These are phyloP conservation scores for Ophiostoma perfectum DNA, from an alignment of 2,329 filamentous ascomycete genomes.

Conservation along the genomic window DNA sequence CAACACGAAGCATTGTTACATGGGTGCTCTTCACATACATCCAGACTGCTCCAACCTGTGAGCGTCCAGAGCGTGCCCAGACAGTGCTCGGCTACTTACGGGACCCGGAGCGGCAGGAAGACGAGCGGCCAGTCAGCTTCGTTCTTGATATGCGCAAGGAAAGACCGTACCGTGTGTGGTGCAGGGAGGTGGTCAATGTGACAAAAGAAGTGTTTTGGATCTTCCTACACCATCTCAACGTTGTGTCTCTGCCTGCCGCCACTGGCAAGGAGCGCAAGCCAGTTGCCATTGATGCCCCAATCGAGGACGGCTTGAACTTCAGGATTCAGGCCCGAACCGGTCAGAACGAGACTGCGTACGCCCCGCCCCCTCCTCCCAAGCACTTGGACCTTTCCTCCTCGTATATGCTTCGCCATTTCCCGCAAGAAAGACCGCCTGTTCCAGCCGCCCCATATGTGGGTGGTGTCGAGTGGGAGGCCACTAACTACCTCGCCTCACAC, in stretches of 20 bases:
- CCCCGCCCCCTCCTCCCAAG: constrained; percentile 34
- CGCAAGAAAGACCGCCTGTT: constrained; percentile 78
- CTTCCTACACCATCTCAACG: constrained; percentile 89
- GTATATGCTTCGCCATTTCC: constrained; percentile 70
- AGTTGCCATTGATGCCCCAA: not conserved
- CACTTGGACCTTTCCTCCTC: constrained; percentile 41
- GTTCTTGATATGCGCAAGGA: constrained; percentile 83
- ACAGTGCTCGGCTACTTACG: constrained; percentile 74
- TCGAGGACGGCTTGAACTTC: constrained; percentile 9
- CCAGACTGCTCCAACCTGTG: constrained; percentile 55
- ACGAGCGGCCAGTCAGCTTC: constrained; percentile 72
- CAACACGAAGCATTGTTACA: constrained; percentile 82
- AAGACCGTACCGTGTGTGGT: constrained; percentile 88
- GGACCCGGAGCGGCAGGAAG: constrained; percentile 71
- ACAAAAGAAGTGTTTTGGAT: constrained; percentile 99
- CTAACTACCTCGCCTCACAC: constrained; percentile 89
- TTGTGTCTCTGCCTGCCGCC: constrained; percentile 58
- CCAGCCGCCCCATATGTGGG: constrained; percentile 94
- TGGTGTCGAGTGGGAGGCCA: constrained; percentile 97
- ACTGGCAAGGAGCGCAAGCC: constrained; percentile 4
- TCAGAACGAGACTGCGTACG: constrained; percentile 19
- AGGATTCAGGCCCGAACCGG: not conserved
- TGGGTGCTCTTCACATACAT: constrained; percentile 87
- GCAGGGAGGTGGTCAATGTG: constrained; percentile 83
- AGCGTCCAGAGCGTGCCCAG: constrained; percentile 62